Base-by-base conservation (phyloP, 257 asterid genomes). In the Rhazya stricta region DNA sequence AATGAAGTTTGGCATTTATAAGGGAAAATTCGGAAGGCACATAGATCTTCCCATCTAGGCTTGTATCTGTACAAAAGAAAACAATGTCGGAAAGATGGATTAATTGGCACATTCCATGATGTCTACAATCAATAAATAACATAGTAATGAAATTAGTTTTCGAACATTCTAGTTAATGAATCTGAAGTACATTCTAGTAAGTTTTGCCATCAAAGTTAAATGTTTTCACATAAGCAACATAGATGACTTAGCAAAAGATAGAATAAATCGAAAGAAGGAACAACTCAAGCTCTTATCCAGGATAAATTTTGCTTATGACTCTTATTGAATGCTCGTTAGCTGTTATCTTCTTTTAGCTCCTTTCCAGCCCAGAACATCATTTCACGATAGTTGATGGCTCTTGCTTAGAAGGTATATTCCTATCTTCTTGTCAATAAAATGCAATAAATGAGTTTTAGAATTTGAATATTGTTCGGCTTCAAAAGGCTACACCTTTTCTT, bases 11-110 rank as follows among this genome's bases (percentile, higher is more conserved):
- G 96, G 79, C 85, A 81, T 85, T 90, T 92, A 58, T 71, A 78
- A 71, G 99, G 99, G 76, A 94, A 92, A 73, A 78, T 90, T 73
- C 81, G 88, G 73, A 94, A 92, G 74, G 88, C 85, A 85, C 99
- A 94, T 66, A 92, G 79, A 80, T 92, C 97, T 83, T 88, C 86
- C 99, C 99, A 94, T 83, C 82, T 86, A 77, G 78, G 83, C 79
- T 78, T 86, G 84, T 51, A 73, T 78, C 97, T 93, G 89, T 74
- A 70, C 70, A 75, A 77, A 75, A 81, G 57, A 76, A 79, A 71
- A 74, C 43, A 76, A 6, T 39, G 36, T 39, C 37, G 36, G 69
- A 37, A 69, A 34, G 68, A 73, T 30, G 45, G 15, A 74, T 30
- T 4, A 19, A 42, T 21, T 43, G 69, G 30, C 56, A 76, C 58